Percentiles rank a stretch among this genome's conserved stretches.
Conservation (phyloP, 2,329 filamentous ascomycete species). For the Cladosporium sp. region DNA sequence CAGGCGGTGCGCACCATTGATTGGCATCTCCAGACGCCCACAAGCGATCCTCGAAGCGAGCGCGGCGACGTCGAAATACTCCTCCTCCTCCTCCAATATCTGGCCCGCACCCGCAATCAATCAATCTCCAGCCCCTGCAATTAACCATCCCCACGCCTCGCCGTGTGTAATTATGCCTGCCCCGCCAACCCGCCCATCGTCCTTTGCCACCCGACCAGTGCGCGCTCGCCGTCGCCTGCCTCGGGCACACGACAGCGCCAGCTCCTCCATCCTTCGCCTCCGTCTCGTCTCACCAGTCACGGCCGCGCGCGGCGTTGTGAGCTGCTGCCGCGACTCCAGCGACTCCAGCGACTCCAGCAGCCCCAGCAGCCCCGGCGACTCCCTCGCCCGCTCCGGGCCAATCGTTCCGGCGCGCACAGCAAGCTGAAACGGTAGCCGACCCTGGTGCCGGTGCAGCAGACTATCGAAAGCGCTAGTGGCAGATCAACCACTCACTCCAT, state of each 20-base stretch:
- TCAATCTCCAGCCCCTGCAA: conserved; percentile 9
- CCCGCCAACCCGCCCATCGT: no score
- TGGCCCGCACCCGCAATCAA: conserved; percentile 9
- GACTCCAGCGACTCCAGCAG: no score
- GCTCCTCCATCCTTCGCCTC: background rate
- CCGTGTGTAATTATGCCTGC: no score
- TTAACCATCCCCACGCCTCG: conserved; percentile 1
- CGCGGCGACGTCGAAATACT: no score
- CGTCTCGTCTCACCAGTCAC: conserved; percentile 5
- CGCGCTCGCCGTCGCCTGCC: background rate
- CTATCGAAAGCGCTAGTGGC: conserved; percentile 10
- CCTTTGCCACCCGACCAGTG: no score
- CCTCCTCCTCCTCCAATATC: conserved; percentile 3
- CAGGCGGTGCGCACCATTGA: background rate
- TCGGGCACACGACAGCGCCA: conserved; percentile 2
- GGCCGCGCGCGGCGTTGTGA: background rate
- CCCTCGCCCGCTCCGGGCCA: conserved; percentile 4
- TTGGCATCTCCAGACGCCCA: background rate
- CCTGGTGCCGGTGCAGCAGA: conserved; percentile 5
- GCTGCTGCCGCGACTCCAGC: background rate
- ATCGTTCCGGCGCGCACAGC: conserved; percentile 5
- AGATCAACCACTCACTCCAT: conserved; percentile 10
- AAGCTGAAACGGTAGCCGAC: conserved; percentile 8
- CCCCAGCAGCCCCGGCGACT: background rate
- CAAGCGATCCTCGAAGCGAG: background rate